Evolutionary conservation across 2,329 filamentous ascomycete species (phyloP).

Genomic region (Curvularia eragrostidis): DNA sequence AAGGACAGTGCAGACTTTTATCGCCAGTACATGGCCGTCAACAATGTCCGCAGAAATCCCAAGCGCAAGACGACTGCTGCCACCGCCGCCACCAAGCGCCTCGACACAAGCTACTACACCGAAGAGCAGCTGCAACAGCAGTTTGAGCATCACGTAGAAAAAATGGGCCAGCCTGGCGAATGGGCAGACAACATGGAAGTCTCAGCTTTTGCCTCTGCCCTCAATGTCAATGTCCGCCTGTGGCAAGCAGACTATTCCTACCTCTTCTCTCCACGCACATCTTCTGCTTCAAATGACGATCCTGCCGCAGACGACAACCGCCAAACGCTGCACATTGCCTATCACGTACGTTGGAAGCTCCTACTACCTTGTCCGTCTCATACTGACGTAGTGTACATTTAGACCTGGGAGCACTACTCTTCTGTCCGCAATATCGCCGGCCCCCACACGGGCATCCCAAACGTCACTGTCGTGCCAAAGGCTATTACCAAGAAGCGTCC

Average conservation of each 20-base stretch:
- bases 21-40: conserved; percentile 67
- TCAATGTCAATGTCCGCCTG: conserved; percentile 67
- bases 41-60: conserved; percentile 60
- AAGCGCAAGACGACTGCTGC: conserved; percentile 63
- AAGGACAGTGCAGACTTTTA: conserved; percentile 66
- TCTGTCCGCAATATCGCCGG: conserved; percentile 68
- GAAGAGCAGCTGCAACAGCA: conserved; percentile 60
- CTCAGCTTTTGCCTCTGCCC: conserved; percentile 68
- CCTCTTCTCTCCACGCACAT: conserved; percentile 55
- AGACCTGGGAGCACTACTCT: conserved; percentile 71
- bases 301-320: conserved; percentile 43
- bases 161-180: conserved; percentile 66
- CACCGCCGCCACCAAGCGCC: conserved; percentile 52
- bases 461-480: conserved; percentile 49
- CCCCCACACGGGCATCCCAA: conserved; percentile 63
- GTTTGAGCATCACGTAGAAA: conserved; percentile 63
- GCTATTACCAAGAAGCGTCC: conserved; percentile 53
- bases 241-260: conserved; percentile 63
- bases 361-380: background rate
- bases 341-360: conserved; percentile 60
- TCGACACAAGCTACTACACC: conserved; percentile 57
- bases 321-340: conserved; percentile 64
- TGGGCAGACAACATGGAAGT: conserved; percentile 74
- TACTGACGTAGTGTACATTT: conserved; percentile 29
- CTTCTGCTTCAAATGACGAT: conserved; percentile 33